Percentiles rank a stretch among this genome's conserved stretches.
Conservation (phyloP, 2,329 filamentous ascomycete species). For the Paecilomyces niveus region DNA sequence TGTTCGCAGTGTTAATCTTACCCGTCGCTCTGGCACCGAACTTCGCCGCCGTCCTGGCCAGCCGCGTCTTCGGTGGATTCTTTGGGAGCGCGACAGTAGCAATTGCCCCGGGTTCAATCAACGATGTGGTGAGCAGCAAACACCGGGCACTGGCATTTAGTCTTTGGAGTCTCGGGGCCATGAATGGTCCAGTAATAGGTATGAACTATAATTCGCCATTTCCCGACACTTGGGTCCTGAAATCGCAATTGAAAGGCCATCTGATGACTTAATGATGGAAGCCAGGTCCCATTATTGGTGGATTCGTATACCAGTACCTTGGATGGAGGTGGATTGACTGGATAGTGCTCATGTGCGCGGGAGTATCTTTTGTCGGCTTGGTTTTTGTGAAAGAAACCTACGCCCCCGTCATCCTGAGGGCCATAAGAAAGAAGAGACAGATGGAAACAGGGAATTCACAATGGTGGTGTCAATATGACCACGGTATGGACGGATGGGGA, state of each 20-base stretch:
- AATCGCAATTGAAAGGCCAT: neutral
- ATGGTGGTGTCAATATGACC: slow-evolving; percentile 68
- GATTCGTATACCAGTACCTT: slow-evolving; percentile 39
- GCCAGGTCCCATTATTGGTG: slow-evolving; percentile 16
- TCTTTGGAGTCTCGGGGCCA: slow-evolving; percentile 68
- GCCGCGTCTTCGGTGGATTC: slow-evolving; percentile 19
- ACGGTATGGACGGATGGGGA: slow-evolving; percentile 44
- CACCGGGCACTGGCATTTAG: slow-evolving; percentile 69
- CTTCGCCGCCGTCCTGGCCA: neutral
- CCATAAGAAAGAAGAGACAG: slow-evolving; percentile 51
- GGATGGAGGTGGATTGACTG: slow-evolving; percentile 80
- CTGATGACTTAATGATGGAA: neutral
- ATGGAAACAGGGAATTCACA: slow-evolving; percentile 58
- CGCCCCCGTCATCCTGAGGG: slow-evolving; percentile 57
- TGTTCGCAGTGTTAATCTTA: slow-evolving; percentile 59
- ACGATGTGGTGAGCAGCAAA: slow-evolving; percentile 67
- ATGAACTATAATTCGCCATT: slow-evolving; percentile 8
- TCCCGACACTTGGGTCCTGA: slow-evolving; percentile 29
- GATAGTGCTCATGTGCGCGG: slow-evolving; percentile 63
- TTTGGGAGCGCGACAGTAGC: slow-evolving; percentile 67
- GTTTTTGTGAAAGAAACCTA: slow-evolving; percentile 62
- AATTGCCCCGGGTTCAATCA: slow-evolving; percentile 68
- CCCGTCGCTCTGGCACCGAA: slow-evolving; percentile 54
- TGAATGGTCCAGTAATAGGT: slow-evolving; percentile 55
- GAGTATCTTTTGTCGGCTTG: slow-evolving; percentile 52